Evolutionary conservation across 768 basidiomycete species (phyloP), one percentile per base, ranked within the genome.

Genomic region (Gloeopeniophorella convolvens): DNA sequence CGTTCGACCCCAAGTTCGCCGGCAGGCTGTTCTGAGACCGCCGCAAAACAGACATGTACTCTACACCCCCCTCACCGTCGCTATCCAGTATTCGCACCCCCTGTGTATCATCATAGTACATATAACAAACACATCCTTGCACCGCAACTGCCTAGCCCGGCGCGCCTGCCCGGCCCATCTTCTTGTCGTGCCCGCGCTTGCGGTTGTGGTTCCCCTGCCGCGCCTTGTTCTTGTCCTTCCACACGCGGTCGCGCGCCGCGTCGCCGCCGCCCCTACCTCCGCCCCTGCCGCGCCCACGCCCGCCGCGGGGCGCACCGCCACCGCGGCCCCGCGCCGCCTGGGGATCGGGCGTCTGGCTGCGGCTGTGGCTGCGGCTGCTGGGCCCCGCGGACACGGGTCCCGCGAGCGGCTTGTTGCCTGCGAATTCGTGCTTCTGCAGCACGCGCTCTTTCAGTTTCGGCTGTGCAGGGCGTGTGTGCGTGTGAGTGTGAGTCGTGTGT

Each of bases 131-230:
- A 33, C 26, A 16, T 40, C 41, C 23, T 18, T 23, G n/a, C 32
- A 26, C 32, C 16, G 15, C 39, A 27, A 10, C 30, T 16, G 15
- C 15, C 35, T 56, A 62, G 24, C 56, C 47, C 24, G 65, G 65
- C 11, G 56, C 72, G 10, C 79, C 86, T 48, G 71, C 78, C 51
- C 72, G 76, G 9, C 78, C 75, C 86, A 94, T 82, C 71, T 96
- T 96, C 68, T 82, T 87, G 65, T 93, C 93, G 60, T 89, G 86
- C 0, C 89, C 93, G 45, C 87, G 70, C 65, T 87, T 91, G 27
- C 91, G 73, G 53, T 82, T 75, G 60, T 81, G 82, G 60, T 91
- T 92, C 2, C 65, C 81, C 41, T 77, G 70, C 44, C 81, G 83
- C 12, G 85, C 79, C 66, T 85, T 89, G 59, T 85, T 79, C 64